Evolutionary conservation across 768 basidiomycete genomes (phyloP).

Genomic region (Tricholoma matsutake): DNA sequence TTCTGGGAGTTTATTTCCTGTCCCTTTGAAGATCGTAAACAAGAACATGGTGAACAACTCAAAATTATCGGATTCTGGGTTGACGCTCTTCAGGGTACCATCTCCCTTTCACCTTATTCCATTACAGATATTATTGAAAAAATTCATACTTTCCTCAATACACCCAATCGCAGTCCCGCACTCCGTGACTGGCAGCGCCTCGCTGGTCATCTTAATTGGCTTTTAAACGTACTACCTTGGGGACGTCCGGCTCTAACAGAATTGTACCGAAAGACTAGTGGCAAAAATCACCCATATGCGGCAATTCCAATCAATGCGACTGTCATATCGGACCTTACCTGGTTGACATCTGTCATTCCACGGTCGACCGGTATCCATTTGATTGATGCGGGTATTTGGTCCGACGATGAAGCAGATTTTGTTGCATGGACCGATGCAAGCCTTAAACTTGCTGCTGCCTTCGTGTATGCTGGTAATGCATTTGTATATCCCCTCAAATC

Average conservation of each 20-base stretch:
- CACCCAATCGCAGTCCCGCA: too few species aligned
- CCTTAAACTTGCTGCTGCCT: conserved; percentile 6
- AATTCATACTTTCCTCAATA: too few species aligned
- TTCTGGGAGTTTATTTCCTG: too few species aligned
- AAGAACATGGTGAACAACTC: too few species aligned
- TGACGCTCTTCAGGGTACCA: too few species aligned
- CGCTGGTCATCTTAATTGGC: too few species aligned
- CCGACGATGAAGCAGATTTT: conserved; percentile 15
- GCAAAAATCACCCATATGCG: conserved; percentile 3
- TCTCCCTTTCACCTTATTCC: too few species aligned
- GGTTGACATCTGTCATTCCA: conserved; percentile 11
- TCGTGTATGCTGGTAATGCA: conserved; percentile 10
- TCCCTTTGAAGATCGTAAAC: too few species aligned
- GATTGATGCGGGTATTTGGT: conserved; percentile 11
- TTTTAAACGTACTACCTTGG: too few species aligned
- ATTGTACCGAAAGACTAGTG: neutral
- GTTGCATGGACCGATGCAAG: conserved; percentile 23
- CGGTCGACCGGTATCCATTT: conserved; percentile 14
- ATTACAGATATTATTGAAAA: too few species aligned
- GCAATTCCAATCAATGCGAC: conserved; percentile 11
- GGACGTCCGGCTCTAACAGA: neutral
- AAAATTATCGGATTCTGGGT: too few species aligned
- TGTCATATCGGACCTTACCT: conserved; percentile 12
- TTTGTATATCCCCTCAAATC: conserved; percentile 12
- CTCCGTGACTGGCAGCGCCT: too few species aligned